These are phyloP conservation scores for Oryza glaberrima DNA, from an alignment of 176 grass and related monocot species.

Conservation along the genomic window DNA sequence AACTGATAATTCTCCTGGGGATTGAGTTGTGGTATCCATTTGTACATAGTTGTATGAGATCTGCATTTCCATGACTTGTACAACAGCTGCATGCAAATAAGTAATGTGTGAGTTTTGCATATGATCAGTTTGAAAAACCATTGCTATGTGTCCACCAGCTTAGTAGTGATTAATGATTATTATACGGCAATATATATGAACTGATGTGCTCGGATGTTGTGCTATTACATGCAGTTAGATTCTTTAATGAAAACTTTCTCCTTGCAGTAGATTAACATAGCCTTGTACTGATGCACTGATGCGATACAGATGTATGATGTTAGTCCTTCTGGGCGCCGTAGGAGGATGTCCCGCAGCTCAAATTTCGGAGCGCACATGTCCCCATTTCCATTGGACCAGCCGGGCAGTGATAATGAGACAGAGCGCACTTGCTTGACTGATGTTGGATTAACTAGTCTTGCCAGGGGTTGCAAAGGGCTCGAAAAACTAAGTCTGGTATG, in stretches of 20 bases:
- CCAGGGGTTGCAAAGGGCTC: constrained; percentile 65
- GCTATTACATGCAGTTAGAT: background rate
- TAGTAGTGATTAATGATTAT: background rate
- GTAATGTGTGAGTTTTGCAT: background rate
- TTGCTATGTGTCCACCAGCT: background rate
- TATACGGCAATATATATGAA: constrained; percentile 1
- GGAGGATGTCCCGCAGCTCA: background rate
- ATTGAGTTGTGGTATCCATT: background rate
- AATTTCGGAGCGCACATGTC: background rate
- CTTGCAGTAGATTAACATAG: background rate
- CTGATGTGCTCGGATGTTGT: background rate
- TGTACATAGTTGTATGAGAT: background rate
- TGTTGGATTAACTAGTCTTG: constrained; percentile 63
- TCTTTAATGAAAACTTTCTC: background rate
- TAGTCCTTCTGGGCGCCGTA: constrained; percentile 14
- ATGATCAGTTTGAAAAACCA: background rate
- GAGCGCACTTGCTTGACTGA: constrained; percentile 64
- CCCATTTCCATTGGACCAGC: constrained; percentile 26
- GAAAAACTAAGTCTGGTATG: constrained; percentile 79
- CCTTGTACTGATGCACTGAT: background rate
- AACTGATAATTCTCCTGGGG: background rate
- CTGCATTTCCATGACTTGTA: constrained; percentile 18
- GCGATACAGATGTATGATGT: constrained; percentile 42
- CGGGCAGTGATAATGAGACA: constrained; percentile 31
- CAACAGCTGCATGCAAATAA: background rate